phyloP scores from a whole-genome alignment of 139 green algal species.

The Chlamydomonas schloesseri region DNA sequence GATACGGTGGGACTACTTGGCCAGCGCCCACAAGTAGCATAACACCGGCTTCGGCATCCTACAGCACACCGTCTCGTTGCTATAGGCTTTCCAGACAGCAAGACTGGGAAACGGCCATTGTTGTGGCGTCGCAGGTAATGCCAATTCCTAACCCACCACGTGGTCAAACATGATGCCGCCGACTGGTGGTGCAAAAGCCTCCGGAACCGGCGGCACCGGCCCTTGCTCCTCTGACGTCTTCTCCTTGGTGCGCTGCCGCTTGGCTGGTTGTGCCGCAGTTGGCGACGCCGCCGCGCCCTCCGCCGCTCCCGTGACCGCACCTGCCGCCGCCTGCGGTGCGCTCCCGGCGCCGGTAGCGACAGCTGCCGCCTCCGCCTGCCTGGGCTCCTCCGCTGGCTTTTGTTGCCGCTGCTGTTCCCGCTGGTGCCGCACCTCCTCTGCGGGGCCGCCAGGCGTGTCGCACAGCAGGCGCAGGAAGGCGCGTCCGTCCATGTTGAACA shows the following conservation, averaged over 20 bases:
- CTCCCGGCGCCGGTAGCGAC: neutral
- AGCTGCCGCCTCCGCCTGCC: neutral
- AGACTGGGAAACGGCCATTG: too few relatives aligned
- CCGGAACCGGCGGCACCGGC: neutral
- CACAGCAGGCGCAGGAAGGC: conserved; percentile 78
- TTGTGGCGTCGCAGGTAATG: too few relatives aligned
- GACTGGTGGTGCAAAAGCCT: neutral
- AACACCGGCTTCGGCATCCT: too few relatives aligned
- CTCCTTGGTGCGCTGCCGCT: conserved; percentile 5
- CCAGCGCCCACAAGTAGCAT: too few relatives aligned
- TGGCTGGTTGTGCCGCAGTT: neutral
- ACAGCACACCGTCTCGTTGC: too few relatives aligned
- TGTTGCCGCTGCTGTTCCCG: conserved; percentile 4
- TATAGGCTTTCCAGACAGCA: too few relatives aligned
- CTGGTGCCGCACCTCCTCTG: neutral
- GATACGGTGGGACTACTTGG: too few relatives aligned
- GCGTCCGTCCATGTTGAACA: conserved; percentile 85
- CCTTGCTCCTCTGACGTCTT: neutral
- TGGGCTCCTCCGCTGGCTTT: neutral
- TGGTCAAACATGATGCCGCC: conserved; percentile 56
- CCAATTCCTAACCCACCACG: conserved; percentile 21
- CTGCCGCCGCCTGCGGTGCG: neutral
- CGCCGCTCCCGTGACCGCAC: neutral
- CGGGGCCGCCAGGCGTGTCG: conserved; percentile 23
- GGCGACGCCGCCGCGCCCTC: neutral